Base-by-base conservation (phyloP, 495 filamentous ascomycete genomes). In the Aspergillus biplanus region DNA sequence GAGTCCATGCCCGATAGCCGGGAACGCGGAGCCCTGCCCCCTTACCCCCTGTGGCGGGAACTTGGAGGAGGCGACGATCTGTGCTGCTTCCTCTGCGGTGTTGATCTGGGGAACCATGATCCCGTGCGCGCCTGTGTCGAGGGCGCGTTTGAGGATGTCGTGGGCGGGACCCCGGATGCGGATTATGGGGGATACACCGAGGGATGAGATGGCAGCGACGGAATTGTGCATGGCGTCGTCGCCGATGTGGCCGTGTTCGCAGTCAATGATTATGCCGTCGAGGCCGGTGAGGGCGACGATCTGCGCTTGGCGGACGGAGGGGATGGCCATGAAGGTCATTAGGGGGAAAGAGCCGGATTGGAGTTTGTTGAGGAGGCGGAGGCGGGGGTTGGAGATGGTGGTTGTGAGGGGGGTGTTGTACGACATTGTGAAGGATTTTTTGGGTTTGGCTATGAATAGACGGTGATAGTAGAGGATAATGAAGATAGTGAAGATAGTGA, bases 81-180 rank as follows among this genome's bases (percentile, higher is more conserved):
- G 79, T 4, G 8, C 18, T 6, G 56, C 60, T 50, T 60, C 46
- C 18, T 37, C 46, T 7, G 56, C 48, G 32, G 35, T 52, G 15
- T 57, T 33, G 35, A 42, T 61, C 47, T 59, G 52, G 44, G 77
- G 77, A 3, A 74, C 74, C 75, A 79, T 73, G 49, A 86, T 81
- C 6, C 88, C 89, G 62, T 91, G 88, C 21, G 89, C 87, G 27
- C 88, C 89, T 16, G 85, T 76, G 72, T 91, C 88, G 21, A 91
- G 78, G 6, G 87, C 88, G 80, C 89, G 83, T 78, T 91, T 92
- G 55, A 92, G 84, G 86, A 92, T 89, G 83, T 82, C 90, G 9
- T 84, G 79, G 71, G 89, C 86, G 33, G 83, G 80, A 55, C 85
- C 86, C 7, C 88, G 85, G 4, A 90, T 83, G 57, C 89, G 82